Base-by-base conservation (phyloP, 495 filamentous ascomycete species). In the Hypoxylon fragiforme region DNA sequence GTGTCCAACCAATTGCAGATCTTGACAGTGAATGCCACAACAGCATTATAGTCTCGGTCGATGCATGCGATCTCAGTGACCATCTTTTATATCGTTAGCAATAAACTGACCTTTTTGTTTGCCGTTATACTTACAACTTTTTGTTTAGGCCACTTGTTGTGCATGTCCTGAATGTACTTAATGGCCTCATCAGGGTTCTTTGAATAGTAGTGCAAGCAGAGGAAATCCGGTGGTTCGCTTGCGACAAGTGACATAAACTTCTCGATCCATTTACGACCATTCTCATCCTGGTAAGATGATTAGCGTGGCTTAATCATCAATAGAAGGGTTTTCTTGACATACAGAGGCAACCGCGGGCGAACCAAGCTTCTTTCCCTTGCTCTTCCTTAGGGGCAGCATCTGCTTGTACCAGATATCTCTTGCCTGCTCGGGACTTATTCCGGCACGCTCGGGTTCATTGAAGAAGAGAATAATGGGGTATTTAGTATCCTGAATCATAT, bases 181-280 rank as follows among this genome's bases (percentile, higher is more conserved):
- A 49, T 60, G 39, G 66, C 68, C 11, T 68, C 62, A 16, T 70
- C 60, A 30, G 71, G 42, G 37, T 68, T 72, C 8, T 54, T 50
- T 1, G 75, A 74, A 60, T 79, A 79, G 59, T 76, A 78, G 60
- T 79, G 76, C 38, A 77, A 34, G 21, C 72, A 74, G 14, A 79
- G 59, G 43, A 65, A 73, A 57, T 79, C 75, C 0, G 76, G 76
- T 16, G 60, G 38, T 30, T 63, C 60, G 3, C n/a, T 54, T 12
- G 53, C 18, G 8, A 77, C 60, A 14, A 57, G 66, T 2, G 63
- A 56, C 75, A 77, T 77, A 44, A 74, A 79, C 14, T 70, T 70
- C 11, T 63, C 66, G 48, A 77, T 66, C 76, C 76, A 79, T 15
- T 50, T 56, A 18, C 56, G 60, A 11, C 76, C 75, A 2, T 53